A percentile compares a stretch with the other conserved stretches of the same genome.
Conservation (phyloP, 2,329 filamentous ascomycete genomes). For the Emmonsia crescens region DNA sequence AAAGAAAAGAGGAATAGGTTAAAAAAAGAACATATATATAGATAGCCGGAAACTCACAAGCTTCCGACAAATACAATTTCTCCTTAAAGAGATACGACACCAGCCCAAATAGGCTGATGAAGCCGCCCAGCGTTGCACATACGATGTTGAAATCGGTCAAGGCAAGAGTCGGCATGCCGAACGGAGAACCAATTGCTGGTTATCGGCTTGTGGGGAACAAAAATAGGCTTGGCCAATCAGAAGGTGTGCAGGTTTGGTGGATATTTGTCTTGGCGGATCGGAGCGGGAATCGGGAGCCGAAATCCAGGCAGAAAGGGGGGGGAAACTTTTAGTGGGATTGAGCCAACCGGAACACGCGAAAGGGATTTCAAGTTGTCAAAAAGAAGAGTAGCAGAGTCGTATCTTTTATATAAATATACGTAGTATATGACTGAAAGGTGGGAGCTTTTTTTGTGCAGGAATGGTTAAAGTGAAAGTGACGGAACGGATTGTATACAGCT, state of each 20-base stretch:
- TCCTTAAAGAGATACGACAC: slow-evolving; percentile 87
- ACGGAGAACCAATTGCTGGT: background rate
- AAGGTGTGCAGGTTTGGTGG: background rate
- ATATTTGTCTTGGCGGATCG: background rate
- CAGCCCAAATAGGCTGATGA: slow-evolving; percentile 79
- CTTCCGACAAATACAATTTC: slow-evolving; percentile 82
- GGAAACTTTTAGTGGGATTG: background rate
- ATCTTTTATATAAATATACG: background rate
- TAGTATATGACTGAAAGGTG: background rate
- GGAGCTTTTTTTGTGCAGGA: background rate
- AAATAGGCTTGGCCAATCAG: background rate
- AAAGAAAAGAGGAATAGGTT: background rate
- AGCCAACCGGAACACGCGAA: too few species aligned
- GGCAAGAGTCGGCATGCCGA: slow-evolving; percentile 50
- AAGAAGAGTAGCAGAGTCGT: background rate
- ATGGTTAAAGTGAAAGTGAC: background rate
- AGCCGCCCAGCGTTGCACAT: slow-evolving; percentile 69
- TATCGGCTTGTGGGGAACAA: background rate
- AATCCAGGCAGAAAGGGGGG: background rate
- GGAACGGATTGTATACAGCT: slow-evolving; percentile 12
- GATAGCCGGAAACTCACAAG: slow-evolving; percentile 47
- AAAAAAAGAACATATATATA: background rate
- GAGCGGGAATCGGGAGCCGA: background rate
- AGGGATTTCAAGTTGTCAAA: background rate
- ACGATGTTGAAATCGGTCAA: slow-evolving; percentile 75